Base-by-base conservation (phyloP, 192 early-diverging fungal genomes). In the Gorgonomyces haynaldii region DNA sequence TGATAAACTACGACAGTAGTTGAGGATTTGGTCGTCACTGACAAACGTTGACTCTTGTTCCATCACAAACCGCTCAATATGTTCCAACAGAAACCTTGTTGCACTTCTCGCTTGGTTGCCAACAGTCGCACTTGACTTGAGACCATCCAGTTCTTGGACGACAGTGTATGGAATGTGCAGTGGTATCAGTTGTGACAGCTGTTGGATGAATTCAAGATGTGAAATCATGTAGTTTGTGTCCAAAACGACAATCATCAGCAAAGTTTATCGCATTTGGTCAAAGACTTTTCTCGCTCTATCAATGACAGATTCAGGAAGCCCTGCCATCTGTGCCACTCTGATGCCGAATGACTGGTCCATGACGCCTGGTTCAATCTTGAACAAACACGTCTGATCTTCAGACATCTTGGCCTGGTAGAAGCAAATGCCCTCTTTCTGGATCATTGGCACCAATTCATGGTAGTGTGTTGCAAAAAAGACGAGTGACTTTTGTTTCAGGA, bases 391-490 rank as follows among this genome's bases (percentile, higher is more conserved):
- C 32, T 65, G 13, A 44, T 48, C 39, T 21, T 10, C 7, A 7
- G 24, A 2, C 23, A 40, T 40, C 7, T 16, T 37, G 21, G 37
- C 32, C 35, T 42, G 37, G 17, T 46, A 47, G 13, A 29, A 56
- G 5, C 28, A 54, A 2, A 53, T 54, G 19, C 16, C 24, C 0
- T 21, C 34, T 49, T 49, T 30, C 10, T 9, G 22, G 2, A 68
- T 34, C 17, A 58, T 24, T n/a, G 54, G 46, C 0, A 68, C 71
- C 4, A 91, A 54, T 2, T 78, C 76, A 10, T 85, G 80, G 50
- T 82, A 87, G 58, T 91, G 88, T 0, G 88, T 88, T 15, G 86
- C 83, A 67, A 91, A 91, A 20, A 89, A 37, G 0, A 62, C 67
- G 7, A 77, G 67, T 1, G 72, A 69, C 3, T 65, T 31, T 13